Evolutionary conservation across 1,284 basidiomycete species (phyloP), one percentile per base, ranked within the genome.

Genomic region (Pseudozyma thailandica): DNA sequence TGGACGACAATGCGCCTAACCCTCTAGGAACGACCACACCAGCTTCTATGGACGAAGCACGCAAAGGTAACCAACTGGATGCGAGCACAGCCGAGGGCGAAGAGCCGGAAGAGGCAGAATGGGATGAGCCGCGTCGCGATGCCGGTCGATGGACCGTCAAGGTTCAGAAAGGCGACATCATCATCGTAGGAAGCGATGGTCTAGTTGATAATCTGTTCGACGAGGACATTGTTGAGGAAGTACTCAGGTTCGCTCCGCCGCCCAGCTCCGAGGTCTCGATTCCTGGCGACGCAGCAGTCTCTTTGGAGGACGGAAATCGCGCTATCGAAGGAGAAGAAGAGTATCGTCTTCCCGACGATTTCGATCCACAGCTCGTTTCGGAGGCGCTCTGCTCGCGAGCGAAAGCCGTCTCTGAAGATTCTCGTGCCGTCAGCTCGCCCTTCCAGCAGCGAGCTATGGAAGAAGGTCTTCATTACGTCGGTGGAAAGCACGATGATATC

Each of bases 181-280:
- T 97, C 44, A 91, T 97, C 57, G 87, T 97, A 30, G 91, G 92
- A 3, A 90, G 88, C 31, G 94, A 98, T 81, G 94, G 94, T 1
- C 86, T 97, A 48, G 90, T 91, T 78, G 94, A 98, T 84, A 98
- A 98, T 78, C 85, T 97, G 47, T 97, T 94, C 88, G 94, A 97
- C 80, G 91, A 93, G 78, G 94, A 97, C 69, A 90, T 98, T 25
- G 85, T 97, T 13, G 93, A 96, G 70, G 92, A 93, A 75, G 90
- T 97, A 12, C 85, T 88, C 13, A 86, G 90, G 41, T 91, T 93
- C 81, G 70, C 71, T 6, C 74, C 74, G 21, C 52, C 73, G 3
- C 68, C 63, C 13, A 20, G 23, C n/a, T 47, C 53, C 10, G 49
- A 52, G 6, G 50, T 48, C 15, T 42, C 64, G 3, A 50, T 41